Base-by-base conservation (phyloP, 2,329 filamentous ascomycete species). In the Aspergillus sp. region DNA sequence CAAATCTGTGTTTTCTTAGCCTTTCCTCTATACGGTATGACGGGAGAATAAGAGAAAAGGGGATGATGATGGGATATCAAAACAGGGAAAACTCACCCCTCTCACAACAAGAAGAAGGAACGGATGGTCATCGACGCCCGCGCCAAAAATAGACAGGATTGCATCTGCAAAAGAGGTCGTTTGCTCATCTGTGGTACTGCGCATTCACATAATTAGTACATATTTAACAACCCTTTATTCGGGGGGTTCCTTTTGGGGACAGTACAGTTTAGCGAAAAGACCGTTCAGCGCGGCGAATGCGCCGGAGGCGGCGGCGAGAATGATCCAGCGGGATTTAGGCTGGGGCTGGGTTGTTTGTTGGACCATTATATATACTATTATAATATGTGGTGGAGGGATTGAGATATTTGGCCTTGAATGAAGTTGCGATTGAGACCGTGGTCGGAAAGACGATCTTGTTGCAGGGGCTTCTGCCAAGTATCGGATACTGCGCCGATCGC, bases 251-350 rank as follows among this genome's bases (percentile, higher is more conserved):
- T 37, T 37, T 24, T 23, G n/a, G 6, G 24, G 7, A 7, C 68
- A 73, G 41, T 76, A 85, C 82, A 88, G 77, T 72, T 88, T 88
- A 11, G 85, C 85, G 70, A 88, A 88, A n/a, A 87, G 80, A 51
- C 85, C 85, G 64, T 88, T 88, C 65, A 86, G 77, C 11, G 85
- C 84, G 17, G 85, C 85, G 68, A 85, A 88, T 41, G 80, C 79
- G 56, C 85, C 85, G 63, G 82, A 85, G n/a, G 82, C 78, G 37
- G 87, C 73, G 47, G 85, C 85, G 56, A 86, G 79, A 60, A 84
- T 66, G 46, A 87, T 77, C 79, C 79, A 81, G 61, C 71, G 71
- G 48, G 68, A 65, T 43, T 62, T 61, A 45, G 45, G 64, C 47
- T 45, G 53, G 19, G 23, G 27, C 17, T 46, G 37, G 21, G 56